These are phyloP conservation scores for Baeospora myosura DNA, from an alignment of 1,284 basidiomycete genomes.

Conservation along the genomic window DNA sequence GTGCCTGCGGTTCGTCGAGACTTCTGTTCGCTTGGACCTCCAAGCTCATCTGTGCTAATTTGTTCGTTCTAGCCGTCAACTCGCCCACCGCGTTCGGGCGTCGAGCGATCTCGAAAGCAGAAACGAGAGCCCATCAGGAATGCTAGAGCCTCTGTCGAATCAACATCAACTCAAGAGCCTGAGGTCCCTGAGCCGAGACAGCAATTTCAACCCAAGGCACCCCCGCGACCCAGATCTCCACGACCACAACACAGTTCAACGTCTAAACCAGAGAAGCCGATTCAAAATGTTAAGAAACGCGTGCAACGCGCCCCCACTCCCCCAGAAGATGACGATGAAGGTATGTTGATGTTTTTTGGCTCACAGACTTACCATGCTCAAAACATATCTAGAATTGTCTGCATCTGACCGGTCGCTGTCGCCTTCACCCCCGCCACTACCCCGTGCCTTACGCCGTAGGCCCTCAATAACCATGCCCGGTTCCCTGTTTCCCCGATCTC, in stretches of 20 bases:
- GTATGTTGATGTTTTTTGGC: conserved; percentile 4
- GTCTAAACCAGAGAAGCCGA: conserved; percentile 9
- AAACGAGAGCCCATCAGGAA: too few relatives aligned
- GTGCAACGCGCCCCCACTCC: conserved; percentile 7
- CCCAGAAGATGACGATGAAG: conserved; percentile 7
- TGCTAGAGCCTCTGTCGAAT: too few relatives aligned
- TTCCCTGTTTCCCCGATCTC: conserved; percentile 63
- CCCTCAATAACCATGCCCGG: conserved; percentile 68
- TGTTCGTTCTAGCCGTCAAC: too few relatives aligned
- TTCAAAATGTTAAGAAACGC: conserved; percentile 9
- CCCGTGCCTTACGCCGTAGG: conserved; percentile 30
- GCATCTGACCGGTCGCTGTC: conserved; percentile 19
- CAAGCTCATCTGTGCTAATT: too few relatives aligned
- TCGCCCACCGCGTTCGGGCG: too few relatives aligned
- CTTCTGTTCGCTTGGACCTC: too few relatives aligned
- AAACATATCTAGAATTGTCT: conserved; percentile 17
- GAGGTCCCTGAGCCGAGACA: too few relatives aligned
- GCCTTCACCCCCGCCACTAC: conserved; percentile 26
- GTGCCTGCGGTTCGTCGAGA: conserved; percentile 7
- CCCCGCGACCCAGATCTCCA: background rate
- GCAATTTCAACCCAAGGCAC: background rate
- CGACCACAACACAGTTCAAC: conserved; percentile 2
- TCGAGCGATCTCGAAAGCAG: too few relatives aligned
- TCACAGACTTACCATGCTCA: conserved; percentile 1
- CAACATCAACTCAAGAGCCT: too few relatives aligned